A percentile compares a stretch with the other conserved stretches of the same genome.
phyloP scores from a whole-genome alignment of 2,329 filamentous ascomycete species.

The Trichoderma aggressivum region DNA sequence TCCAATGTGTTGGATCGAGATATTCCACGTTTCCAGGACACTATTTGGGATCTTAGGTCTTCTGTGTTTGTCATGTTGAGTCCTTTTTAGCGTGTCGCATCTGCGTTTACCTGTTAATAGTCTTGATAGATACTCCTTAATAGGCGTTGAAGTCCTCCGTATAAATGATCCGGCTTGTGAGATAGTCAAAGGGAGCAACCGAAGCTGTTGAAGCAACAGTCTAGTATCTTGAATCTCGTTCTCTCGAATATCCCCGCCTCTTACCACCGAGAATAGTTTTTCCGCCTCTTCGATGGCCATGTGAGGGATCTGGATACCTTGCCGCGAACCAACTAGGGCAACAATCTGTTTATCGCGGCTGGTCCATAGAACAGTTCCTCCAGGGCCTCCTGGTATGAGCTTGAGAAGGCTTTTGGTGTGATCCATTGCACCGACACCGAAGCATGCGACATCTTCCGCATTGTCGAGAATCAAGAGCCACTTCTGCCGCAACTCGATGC shows the following conservation, averaged over 20 bases:
- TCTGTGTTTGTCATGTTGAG: neutral
- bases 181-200: neutral
- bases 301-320: neutral
- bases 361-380: neutral
- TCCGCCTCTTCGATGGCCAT: neutral
- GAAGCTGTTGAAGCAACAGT: neutral
- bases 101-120: neutral
- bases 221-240: neutral
- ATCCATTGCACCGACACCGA: fast-evolving
- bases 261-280: fast-evolving
- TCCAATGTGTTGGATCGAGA: fast-evolving
- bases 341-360: neutral
- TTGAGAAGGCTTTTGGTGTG: neutral
- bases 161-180: neutral
- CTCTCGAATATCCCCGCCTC: neutral
- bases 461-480: neutral
- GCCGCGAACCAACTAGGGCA: fast-evolving
- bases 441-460: neutral
- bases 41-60: neutral
- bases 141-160: neutral
- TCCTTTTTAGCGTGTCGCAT: fast-evolving
- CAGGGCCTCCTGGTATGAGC: neutral
- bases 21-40: neutral
- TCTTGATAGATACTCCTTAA: neutral
- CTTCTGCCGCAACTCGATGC: neutral